Base-by-base conservation (phyloP, 306 rosid genomes). In the Vigna nakashimae region DNA sequence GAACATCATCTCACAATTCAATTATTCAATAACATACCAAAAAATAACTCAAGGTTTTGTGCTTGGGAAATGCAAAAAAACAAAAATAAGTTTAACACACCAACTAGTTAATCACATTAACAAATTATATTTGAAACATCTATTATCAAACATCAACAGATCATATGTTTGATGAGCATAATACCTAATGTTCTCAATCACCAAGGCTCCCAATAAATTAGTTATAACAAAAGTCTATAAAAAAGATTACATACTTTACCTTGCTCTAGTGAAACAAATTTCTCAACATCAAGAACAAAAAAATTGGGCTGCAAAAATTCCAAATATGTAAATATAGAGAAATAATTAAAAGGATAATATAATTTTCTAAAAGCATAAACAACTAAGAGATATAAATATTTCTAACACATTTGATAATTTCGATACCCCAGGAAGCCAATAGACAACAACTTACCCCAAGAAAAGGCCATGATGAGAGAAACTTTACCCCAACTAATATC, bases 401-500 rank as follows among this genome's bases (percentile, higher is more conserved):
- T 74, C 56, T 66, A 58, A 38, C 5, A 60, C 14, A 75, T 71
- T 45, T 56, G 18, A 36, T 38, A 65, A 50, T 66, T 49, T 59
- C 49, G n/a, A 74, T 24, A 68, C 57, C 57, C 60, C 70, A 79
- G 67, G 69, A 38, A 48, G 45, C 40, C 32, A 68, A 69, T 30
- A 28, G 22, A 92, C 77, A 96, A 84, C 76, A 96, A 94, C 84
- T 91, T 96, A 80, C 92, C 99, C 97, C 81, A 58, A 96, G 71
- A 75, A 82, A 90, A 28, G 99, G 99, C 99, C 97, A 90, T 36
- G 59, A 51, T 2, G 69, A 93, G 59, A 91, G 89, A 87, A 96
- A 96, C 82, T 85, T 96, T 5, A 96, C 80, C 82, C 99, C 99
- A 69, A 96, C 82, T 88, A 90, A 81, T 79, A 96, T 90, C 99